A percentile compares a stretch with the other conserved stretches of the same genome.
These are phyloP conservation scores for Aspergillus homomorphus DNA, from an alignment of 495 filamentous ascomycete species.

Conservation along the genomic window DNA sequence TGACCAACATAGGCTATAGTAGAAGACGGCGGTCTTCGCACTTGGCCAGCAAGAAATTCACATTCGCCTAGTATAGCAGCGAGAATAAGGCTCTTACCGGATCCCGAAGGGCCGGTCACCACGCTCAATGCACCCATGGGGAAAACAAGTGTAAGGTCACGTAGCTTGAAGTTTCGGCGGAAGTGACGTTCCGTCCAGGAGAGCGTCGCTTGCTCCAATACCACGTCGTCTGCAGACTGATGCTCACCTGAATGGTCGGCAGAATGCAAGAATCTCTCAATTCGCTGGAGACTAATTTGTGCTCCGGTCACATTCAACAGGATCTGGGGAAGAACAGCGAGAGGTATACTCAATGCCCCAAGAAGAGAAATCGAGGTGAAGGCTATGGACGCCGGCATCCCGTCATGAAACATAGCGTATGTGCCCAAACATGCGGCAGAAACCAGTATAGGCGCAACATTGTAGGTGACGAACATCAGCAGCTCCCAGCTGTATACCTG, in stretches of 20 bases:
- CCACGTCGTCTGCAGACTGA: conserved; percentile 34
- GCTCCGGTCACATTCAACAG: conserved; percentile 58
- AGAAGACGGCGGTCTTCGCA: conserved; percentile 31
- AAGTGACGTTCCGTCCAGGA: conserved; percentile 48
- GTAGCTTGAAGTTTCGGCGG: conserved; percentile 29
- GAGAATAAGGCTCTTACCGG: conserved; percentile 56
- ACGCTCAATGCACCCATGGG: conserved; percentile 63
- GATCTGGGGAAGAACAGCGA: conserved; percentile 63
- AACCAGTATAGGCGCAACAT: conserved; percentile 62
- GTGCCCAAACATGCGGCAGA: conserved; percentile 59
- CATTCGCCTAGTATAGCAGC: conserved; percentile 54
- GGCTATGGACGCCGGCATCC: conserved; percentile 60
- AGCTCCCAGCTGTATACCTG: conserved; percentile 53
- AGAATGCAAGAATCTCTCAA: conserved; percentile 59
- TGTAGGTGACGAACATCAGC: conserved; percentile 48
- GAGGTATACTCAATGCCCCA: conserved; percentile 55
- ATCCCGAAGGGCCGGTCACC: conserved; percentile 43
- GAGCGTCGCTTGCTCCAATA: conserved; percentile 38
- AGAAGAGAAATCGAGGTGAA: conserved; percentile 69
- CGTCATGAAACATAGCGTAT: conserved; percentile 54
- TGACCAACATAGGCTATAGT: conserved; percentile 65
- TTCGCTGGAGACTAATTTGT: conserved; percentile 58
- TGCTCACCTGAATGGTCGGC: conserved; percentile 52
- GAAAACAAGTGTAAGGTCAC: conserved; percentile 58
- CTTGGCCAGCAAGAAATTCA: conserved; percentile 33